Conservation (phyloP, 345 rosid species). For the Acer negundo region DNA sequence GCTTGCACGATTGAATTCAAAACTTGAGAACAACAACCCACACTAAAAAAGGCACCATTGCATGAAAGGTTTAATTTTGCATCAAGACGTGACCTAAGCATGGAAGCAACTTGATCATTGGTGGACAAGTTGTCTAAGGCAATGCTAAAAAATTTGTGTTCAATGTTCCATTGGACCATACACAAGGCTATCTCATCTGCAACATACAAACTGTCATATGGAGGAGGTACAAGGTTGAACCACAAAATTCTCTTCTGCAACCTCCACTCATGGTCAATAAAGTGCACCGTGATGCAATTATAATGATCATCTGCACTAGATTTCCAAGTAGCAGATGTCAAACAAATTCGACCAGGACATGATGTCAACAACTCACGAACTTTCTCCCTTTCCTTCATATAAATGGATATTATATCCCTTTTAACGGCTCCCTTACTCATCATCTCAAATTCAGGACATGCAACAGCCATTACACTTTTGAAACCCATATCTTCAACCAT, state of each 20-base stretch:
- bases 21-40: conserved; percentile 25
- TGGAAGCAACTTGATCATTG: conserved; percentile 25
- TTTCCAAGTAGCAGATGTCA: conserved; percentile 31
- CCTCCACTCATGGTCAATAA: conserved; percentile 35
- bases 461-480: conserved; percentile 27
- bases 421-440: conserved; percentile 17
- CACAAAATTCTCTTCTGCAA: conserved; percentile 32
- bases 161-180: conserved; percentile 32
- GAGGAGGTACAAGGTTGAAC: conserved; percentile 30
- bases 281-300: conserved; percentile 28
- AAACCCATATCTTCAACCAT: conserved; percentile 30
- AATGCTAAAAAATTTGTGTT: conserved; percentile 31
- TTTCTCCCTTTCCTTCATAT: conserved; percentile 23
- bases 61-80: conserved; percentile 24
- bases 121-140: conserved; percentile 19
- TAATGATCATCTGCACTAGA: conserved; percentile 21
- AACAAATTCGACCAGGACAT: conserved; percentile 37
- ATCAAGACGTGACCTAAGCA: conserved; percentile 27
- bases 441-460: conserved; percentile 28
- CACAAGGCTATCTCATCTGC: conserved; percentile 32
- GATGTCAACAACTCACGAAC: conserved; percentile 28
- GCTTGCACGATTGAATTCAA: conserved; percentile 26
- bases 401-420: conserved; percentile 28
- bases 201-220: conserved; percentile 24
- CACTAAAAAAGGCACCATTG: conserved; percentile 20